Conservation (phyloP, 768 basidiomycete genomes). For the Lactarius sanguifluus region DNA sequence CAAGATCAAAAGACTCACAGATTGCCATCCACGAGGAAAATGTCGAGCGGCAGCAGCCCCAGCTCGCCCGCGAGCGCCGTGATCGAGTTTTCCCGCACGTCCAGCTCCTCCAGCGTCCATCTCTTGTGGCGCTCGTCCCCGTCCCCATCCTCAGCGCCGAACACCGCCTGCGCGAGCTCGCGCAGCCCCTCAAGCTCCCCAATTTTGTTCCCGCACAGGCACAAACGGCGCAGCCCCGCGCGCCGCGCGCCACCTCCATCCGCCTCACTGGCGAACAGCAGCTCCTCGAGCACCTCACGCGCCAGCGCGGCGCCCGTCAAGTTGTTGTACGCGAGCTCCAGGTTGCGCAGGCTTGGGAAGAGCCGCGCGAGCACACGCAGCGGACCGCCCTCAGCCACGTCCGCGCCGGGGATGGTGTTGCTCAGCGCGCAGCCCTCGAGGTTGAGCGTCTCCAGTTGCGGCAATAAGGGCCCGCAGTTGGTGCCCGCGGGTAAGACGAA, state of each 20-base stretch:
- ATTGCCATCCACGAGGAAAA: constrained; percentile 84
- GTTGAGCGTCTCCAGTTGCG: constrained; percentile 68
- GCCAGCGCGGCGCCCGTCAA: constrained; percentile 56
- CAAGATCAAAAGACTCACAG: constrained; percentile 49
- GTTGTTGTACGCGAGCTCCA: constrained; percentile 76
- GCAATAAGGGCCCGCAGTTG: constrained; percentile 48
- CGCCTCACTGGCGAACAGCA: constrained; percentile 44
- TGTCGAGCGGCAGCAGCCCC: constrained; percentile 74
- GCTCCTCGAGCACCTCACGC: constrained; percentile 45
- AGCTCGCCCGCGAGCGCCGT: constrained; percentile 65
- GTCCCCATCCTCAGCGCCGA: constrained; percentile 51
- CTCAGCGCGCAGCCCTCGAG: constrained; percentile 71
- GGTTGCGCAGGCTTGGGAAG: constrained; percentile 66
- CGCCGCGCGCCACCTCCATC: constrained; percentile 31
- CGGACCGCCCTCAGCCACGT: constrained; percentile 52
- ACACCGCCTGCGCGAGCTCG: constrained; percentile 53
- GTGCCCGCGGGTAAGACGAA: constrained; percentile 51
- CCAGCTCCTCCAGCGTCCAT: constrained; percentile 82
- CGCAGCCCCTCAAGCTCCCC: constrained; percentile 61
- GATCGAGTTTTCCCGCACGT: constrained; percentile 81
- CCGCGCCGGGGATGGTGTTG: constrained; percentile 50
- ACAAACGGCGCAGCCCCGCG: constrained; percentile 62
- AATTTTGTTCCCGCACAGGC: constrained; percentile 67
- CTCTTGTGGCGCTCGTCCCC: constrained; percentile 42
- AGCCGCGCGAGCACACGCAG: constrained; percentile 59